Conservation (phyloP, 768 basidiomycete species). For the Rhodocollybia butyracea region DNA sequence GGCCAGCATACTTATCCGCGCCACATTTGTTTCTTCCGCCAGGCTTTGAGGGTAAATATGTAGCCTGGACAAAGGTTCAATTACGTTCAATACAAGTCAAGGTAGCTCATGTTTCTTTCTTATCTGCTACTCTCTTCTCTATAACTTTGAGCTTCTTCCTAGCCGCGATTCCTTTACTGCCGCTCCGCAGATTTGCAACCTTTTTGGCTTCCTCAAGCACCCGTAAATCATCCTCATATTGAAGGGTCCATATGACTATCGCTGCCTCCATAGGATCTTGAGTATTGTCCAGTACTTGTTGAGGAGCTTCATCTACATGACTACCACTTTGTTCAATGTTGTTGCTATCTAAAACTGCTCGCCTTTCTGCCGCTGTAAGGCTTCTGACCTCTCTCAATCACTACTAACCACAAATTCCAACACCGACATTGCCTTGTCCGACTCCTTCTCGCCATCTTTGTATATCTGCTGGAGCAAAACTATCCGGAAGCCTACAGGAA, state of each 20-base stretch:
- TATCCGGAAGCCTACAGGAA: conserved; percentile 40
- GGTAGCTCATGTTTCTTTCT: conserved; percentile 17
- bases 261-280: conserved; percentile 8
- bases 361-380: conserved; percentile 23
- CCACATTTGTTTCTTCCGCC: conserved; percentile 22
- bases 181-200: conserved; percentile 49
- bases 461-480: conserved; percentile 38
- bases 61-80: too few species aligned
- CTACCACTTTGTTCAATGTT: not conserved
- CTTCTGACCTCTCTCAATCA: conserved; percentile 32
- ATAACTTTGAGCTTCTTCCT: conserved; percentile 47
- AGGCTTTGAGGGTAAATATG: conserved; percentile 9
- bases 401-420: conserved; percentile 43
- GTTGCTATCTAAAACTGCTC: too few species aligned
- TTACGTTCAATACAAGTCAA: too few species aligned
- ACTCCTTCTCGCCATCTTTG: conserved; percentile 7
- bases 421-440: conserved; percentile 24
- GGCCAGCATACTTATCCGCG: conserved; percentile 23
- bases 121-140: conserved; percentile 36
- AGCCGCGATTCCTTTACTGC: conserved; percentile 54
- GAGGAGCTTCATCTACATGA: conserved; percentile 13
- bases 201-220: conserved; percentile 34
- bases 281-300: not conserved
- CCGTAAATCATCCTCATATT: conserved; percentile 20
- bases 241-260: conserved; percentile 23